phyloP scores from a whole-genome alignment of 495 filamentous ascomycete genomes.

The Aspergillus nanangensis region DNA sequence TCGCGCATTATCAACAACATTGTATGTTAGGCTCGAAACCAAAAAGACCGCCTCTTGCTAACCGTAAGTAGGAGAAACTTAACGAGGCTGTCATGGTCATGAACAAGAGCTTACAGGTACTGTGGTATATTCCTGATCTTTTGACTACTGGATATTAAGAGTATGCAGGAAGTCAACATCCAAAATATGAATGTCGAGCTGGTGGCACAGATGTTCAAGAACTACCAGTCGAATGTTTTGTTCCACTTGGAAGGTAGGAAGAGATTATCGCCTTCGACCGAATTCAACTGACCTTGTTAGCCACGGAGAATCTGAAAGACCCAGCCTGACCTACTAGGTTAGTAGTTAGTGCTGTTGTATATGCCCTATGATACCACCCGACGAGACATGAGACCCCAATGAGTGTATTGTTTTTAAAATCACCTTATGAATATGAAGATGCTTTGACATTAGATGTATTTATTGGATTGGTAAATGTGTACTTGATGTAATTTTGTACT shows the following conservation, averaged over 20 bases:
- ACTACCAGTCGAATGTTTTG: conserved; percentile 95
- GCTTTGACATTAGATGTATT: no score
- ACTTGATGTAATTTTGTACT: no score
- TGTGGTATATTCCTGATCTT: neutral
- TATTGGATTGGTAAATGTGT: no score
- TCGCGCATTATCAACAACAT: conserved; percentile 97
- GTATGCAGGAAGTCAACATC: conserved; percentile 82
- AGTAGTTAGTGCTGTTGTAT: no score
- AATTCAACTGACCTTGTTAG: conserved; percentile 36
- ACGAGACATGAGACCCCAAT: conserved; percentile 2
- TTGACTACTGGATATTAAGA: neutral
- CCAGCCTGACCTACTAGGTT: conserved; percentile 62
- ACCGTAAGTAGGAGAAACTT: conserved; percentile 75
- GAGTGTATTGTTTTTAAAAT: neutral
- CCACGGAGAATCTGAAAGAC: conserved; percentile 80
- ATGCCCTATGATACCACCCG: no score
- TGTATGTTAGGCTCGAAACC: conserved; percentile 43
- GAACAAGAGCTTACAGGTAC: conserved; percentile 86
- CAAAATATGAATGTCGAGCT: conserved; percentile 98
- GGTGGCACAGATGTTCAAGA: conserved; percentile 99
- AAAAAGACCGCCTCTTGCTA: neutral
- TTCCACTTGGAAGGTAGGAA: conserved; percentile 93
- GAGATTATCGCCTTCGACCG: neutral
- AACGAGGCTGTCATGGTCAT: conserved; percentile 90
- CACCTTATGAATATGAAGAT: neutral